These are phyloP conservation scores for Hypocrella siamensis DNA, from an alignment of 2,329 filamentous ascomycete genomes.

Conservation along the genomic window DNA sequence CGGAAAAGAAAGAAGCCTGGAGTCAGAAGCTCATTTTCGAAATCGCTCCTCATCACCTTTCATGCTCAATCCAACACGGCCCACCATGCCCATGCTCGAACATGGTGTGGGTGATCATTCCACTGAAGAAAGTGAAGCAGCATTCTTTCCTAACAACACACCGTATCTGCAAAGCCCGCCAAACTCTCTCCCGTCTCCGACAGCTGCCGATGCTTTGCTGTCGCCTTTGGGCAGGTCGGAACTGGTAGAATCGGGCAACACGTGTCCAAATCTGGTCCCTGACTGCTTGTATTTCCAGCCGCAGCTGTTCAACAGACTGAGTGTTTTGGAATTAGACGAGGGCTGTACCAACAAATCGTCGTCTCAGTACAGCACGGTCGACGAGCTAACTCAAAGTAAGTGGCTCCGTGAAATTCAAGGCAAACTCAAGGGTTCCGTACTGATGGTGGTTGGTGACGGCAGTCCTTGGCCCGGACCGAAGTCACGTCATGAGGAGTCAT, in stretches of 20 bases:
- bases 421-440: background rate
- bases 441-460: constrained; percentile 2
- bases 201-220: constrained; percentile 5
- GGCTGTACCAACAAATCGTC: constrained; percentile 2
- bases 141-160: constrained; percentile 5
- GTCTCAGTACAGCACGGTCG: background rate
- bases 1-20: background rate
- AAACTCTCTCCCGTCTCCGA: constrained; percentile 6
- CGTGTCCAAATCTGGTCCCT: constrained; percentile 8
- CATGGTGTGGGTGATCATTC: constrained; percentile 5
- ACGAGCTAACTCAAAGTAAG: constrained; percentile 2
- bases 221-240: constrained; percentile 6
- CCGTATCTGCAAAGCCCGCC: constrained; percentile 8
- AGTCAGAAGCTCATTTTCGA: background rate
- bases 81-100: constrained; percentile 4
- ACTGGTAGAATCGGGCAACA: constrained; percentile 3
- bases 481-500: constrained; percentile 5
- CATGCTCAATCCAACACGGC: constrained; percentile 2
- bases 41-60: constrained; percentile 5
- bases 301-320: constrained; percentile 9
- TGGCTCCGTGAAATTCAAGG: background rate
- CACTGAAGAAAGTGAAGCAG: constrained; percentile 3
- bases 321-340: constrained; percentile 7
- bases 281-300: constrained; percentile 12
- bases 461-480: constrained; percentile 6